Base-by-base conservation (phyloP, 805 yeast genomes). In the Saccharomycopsis sp. region DNA sequence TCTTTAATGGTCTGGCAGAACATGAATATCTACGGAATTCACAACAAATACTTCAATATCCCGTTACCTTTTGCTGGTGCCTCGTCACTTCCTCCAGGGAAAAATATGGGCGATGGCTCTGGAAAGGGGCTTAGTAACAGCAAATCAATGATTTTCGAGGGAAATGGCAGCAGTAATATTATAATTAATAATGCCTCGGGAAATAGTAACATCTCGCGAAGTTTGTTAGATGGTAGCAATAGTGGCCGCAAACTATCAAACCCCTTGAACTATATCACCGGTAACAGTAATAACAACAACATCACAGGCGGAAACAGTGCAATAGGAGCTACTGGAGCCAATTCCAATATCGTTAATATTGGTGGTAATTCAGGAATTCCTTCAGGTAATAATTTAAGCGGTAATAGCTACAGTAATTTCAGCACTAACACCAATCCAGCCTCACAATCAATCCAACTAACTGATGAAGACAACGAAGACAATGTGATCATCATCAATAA, bases 1-100 rank as follows among this genome's bases (percentile, higher is more conserved):
- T 64, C 76, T 7, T 66, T 84, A 52, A 63, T 81, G 23, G 79
- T 82, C 56, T 84, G 89, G 89, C 83, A 82, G 61, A 73, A 76
- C 44, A 66, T 83, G 64, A 77, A 72, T 58, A 80, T 82, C 3
- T 73, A 70, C 49, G 86, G 86, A 0, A 69, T 82, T 8, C 79
- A 78, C 35, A 78, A 81, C 61, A 83, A 83, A 65, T 73, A 79
- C 73, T 75, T 73, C 62, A 74, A 64, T 70, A 73, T 64, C 17
- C 63, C 65, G 5, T 63, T 70, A 8, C 47, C 67, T 64, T 55
- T 66, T 74, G 54, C 60, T 71, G 35, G 67, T n/a, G 47, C 44
- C 29, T 53, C 25, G 20, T 44, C 44, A 15, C 23, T 38, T 9
- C 24, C 49, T 7, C 19, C 23, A 3, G 38, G 53, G 25, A 47